Base-by-base conservation (phyloP, 2,329 filamentous ascomycete species). In the Talaromyces pinophilus region DNA sequence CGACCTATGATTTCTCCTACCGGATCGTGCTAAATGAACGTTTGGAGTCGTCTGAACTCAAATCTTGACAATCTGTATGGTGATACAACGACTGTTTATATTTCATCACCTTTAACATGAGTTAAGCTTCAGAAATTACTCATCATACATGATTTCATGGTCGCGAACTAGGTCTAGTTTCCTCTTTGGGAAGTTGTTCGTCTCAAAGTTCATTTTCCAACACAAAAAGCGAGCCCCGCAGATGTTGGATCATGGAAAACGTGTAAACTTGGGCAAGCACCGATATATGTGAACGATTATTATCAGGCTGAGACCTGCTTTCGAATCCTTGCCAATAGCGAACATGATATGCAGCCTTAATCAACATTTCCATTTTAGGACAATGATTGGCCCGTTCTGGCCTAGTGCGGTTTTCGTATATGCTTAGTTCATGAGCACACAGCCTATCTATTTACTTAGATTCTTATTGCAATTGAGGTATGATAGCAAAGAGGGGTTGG, bases 351-450 rank as follows among this genome's bases (percentile, higher is more conserved):
- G 15, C 28, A 30, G 50, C 22, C 25, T n/a, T 17, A 54, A n/a
- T 54, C 50, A 50, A 62, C 22, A 17, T 50, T 62, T 46, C 59
- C 59, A 13, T 44, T 38, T 62, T 50, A 42, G 59, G 59, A 62
- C 40, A 62, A 38, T 35, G 59, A 13, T 62, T 22, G 25, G 10
- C 7, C 59, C 19, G 28, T 35, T 48, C 42, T 17, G 42, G 59
- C 17, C 13, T 62, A 62, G 59, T 25, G 40, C 30, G 28, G 25
- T 8, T 50, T 62, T 10, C 8, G 22, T 8, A 35, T 13, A 30
- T 19, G 28, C 17, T 38, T 25, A 30, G 33, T n/a, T 59, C 0
- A 5, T 30, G 13, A 35, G 10, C 28, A 33, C 17, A 5, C 13
- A 33, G 7, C 25, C 15, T 50, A 17, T 17, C 48, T 1, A 50